Conservation (phyloP, 306 rosid genomes). For the Castanea mollissima region DNA sequence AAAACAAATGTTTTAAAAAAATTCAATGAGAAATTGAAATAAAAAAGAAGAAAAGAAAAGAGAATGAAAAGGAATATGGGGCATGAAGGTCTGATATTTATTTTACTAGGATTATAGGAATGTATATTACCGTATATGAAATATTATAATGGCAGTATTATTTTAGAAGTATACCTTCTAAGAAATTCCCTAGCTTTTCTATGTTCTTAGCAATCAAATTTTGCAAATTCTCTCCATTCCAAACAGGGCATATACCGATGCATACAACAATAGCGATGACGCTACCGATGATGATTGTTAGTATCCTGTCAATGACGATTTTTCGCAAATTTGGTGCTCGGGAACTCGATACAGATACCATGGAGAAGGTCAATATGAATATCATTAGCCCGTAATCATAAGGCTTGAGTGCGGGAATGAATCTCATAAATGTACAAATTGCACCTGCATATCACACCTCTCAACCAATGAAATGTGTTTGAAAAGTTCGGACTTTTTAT, state of each 20-base stretch:
- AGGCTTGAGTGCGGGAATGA: conserved; percentile 44
- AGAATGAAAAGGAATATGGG: no score
- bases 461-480: neutral
- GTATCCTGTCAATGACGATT: conserved; percentile 28
- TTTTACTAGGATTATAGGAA: neutral
- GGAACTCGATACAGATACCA: conserved; percentile 45
- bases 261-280: conserved; percentile 24
- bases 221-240: conserved; percentile 55
- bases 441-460: conserved; percentile 26
- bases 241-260: conserved; percentile 41
- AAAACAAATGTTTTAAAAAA: neutral
- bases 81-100: no score
- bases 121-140: no score
- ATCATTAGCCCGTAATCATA: conserved; percentile 54
- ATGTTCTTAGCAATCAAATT: conserved; percentile 32
- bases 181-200: conserved; percentile 35
- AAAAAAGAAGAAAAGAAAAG: neutral
- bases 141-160: no score
- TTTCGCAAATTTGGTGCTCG: conserved; percentile 9
- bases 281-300: conserved; percentile 38
- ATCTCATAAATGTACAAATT: conserved; percentile 40
- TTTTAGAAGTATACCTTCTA: conserved; percentile 32
- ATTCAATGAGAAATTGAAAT: neutral
- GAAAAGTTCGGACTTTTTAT: no score
- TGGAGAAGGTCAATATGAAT: conserved; percentile 47